Conservation (phyloP, 345 rosid genomes). For the Xanthoceras sorbifolium region DNA sequence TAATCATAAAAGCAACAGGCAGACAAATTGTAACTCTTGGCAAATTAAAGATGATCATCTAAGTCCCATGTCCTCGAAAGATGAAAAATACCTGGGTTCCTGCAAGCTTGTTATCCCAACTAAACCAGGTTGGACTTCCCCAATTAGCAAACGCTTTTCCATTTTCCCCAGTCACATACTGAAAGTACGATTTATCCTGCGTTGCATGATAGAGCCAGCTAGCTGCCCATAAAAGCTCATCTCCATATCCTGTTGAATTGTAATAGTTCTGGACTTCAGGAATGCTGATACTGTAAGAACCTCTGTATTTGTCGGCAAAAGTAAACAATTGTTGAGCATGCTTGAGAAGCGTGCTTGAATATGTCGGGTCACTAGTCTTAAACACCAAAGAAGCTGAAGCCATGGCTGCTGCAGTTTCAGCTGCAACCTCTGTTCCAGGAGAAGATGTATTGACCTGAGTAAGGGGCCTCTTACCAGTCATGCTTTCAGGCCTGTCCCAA, state of each 20-base stretch:
- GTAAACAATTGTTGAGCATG: conserved; percentile 84
- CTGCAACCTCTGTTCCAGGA: conserved; percentile 96
- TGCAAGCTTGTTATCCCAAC: conserved; percentile 97
- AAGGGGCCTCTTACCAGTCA: conserved; percentile 81
- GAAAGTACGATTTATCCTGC: conserved; percentile 66
- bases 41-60: background rate
- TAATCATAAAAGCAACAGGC: background rate
- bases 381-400: conserved; percentile 96
- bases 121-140: conserved; percentile 94
- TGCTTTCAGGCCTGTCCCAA: conserved; percentile 92
- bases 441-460: conserved; percentile 56
- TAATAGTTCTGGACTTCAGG: conserved; percentile 67
- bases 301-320: conserved; percentile 73
- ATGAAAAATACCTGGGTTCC: conserved; percentile 72
- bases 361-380: conserved; percentile 53
- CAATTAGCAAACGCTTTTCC: conserved; percentile 71
- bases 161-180: conserved; percentile 55
- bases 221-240: conserved; percentile 96
- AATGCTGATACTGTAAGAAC: conserved; percentile 65
- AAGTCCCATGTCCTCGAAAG: background rate
- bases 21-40: background rate
- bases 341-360: conserved; percentile 73
- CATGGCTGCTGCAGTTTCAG: conserved; percentile 97
- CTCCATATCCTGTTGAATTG: conserved; percentile 89
- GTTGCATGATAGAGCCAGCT: conserved; percentile 97